These are phyloP conservation scores for Pythium aristosporum DNA, from an alignment of 352 stramenopile species.

Conservation along the genomic window DNA sequence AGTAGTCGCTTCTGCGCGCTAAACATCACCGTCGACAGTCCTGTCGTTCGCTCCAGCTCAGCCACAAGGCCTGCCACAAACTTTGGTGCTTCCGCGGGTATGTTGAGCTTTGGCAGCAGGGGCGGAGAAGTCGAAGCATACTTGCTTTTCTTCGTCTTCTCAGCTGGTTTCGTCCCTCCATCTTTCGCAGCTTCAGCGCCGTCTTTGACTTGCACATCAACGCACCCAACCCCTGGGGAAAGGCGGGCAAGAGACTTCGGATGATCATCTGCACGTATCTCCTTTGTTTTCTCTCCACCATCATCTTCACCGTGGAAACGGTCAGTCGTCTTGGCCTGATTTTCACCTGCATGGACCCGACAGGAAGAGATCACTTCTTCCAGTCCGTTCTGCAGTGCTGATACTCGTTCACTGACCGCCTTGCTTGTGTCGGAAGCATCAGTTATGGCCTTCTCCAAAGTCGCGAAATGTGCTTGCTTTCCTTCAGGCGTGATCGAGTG, in stretches of 20 bases:
- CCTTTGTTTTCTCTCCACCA: not conserved
- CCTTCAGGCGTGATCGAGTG: not conserved
- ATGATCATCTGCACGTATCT: not conserved
- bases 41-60: conserved; percentile 39
- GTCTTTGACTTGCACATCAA: not conserved
- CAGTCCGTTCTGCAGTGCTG: conserved; percentile 3
- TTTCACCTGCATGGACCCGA: not conserved
- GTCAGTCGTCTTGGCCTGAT: not conserved
- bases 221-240: not conserved
- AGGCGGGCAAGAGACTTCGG: not conserved
- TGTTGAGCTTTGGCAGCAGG: not conserved
- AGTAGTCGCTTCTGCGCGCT: conserved; percentile 59
- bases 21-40: conserved; percentile 65
- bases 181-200: not conserved
- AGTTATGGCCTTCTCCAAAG: not conserved
- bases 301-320: not conserved
- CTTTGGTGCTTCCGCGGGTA: conserved; percentile 15
- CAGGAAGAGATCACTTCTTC: conserved; percentile 1
- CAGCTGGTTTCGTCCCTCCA: not conserved
- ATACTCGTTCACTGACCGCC: conserved; percentile 1
- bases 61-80: conserved; percentile 35
- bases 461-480: conserved; percentile 3
- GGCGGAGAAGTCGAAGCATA: not conserved
- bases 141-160: not conserved
- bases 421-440: not conserved